These are phyloP conservation scores for Gynostemma pentaphyllum DNA, from an alignment of 306 rosid genomes.

Conservation along the genomic window DNA sequence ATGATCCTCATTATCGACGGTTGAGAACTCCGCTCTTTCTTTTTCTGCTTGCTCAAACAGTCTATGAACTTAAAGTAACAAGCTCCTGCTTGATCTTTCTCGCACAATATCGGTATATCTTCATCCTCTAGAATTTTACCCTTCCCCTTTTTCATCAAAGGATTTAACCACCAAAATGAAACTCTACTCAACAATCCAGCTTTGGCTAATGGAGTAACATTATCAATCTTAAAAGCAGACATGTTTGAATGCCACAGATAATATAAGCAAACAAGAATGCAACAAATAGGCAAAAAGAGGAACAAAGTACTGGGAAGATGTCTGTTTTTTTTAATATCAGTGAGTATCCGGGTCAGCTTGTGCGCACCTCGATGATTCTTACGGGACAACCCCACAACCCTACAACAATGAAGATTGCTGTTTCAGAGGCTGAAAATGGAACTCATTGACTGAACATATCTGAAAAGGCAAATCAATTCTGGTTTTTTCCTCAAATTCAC, in stretches of 20 bases:
- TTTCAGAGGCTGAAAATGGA: constrained; percentile 32
- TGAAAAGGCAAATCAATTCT: constrained; percentile 48
- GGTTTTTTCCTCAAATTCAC: constrained; percentile 37
- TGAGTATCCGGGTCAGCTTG: too few relatives aligned
- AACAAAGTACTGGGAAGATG: constrained; percentile 33
- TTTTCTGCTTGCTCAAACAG: constrained; percentile 34
- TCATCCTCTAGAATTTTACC: constrained; percentile 47
- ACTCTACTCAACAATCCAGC: constrained; percentile 49
- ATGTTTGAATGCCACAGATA: constrained; percentile 23
- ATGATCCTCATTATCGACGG: constrained; percentile 46
- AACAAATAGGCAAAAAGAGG: constrained; percentile 28
- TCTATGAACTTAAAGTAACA: constrained; percentile 50
- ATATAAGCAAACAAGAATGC: constrained; percentile 34
- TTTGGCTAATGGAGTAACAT: constrained; percentile 38
- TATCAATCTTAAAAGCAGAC: constrained; percentile 23
- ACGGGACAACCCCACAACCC: too few relatives aligned
- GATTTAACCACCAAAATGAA: constrained; percentile 78
- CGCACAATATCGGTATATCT: constrained; percentile 53
- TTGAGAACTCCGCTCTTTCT: constrained; percentile 29
- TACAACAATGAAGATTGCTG: too few relatives aligned
- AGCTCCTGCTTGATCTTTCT: constrained; percentile 56
- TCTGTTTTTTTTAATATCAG: too few relatives aligned
- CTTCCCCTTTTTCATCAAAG: constrained; percentile 69
- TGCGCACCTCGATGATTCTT: too few relatives aligned
- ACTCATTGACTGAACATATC: constrained; percentile 39